Evolutionary conservation across 192 early-diverging fungal genomes (phyloP).

Genomic region (Globomyces pollinis-pini): DNA sequence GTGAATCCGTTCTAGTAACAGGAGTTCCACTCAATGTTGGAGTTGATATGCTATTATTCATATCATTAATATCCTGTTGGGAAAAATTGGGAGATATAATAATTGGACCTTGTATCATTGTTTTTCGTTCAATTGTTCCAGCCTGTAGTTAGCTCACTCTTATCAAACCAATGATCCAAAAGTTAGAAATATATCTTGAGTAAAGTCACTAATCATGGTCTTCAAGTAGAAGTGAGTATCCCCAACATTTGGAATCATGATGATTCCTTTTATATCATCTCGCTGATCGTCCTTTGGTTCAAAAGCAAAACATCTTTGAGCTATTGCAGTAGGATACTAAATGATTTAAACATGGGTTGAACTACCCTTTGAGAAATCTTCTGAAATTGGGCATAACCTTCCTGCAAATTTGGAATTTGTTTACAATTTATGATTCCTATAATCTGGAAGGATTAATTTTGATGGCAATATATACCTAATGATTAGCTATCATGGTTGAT

Average conservation of each 20-base stretch:
- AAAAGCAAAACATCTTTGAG: slow-evolving; percentile 71
- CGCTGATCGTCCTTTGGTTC: slow-evolving; percentile 68
- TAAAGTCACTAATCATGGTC: slow-evolving; percentile 71
- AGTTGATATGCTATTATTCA: background rate
- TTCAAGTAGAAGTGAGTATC: slow-evolving; percentile 67
- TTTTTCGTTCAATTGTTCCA: slow-evolving; percentile 51
- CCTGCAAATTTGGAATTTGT: slow-evolving; percentile 45
- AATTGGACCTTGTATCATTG: slow-evolving; percentile 46
- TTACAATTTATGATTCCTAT: slow-evolving; percentile 74
- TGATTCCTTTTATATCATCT: slow-evolving; percentile 65
- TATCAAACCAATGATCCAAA: slow-evolving; percentile 60
- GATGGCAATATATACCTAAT: slow-evolving; percentile 26
- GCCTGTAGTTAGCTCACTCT: slow-evolving; percentile 48
- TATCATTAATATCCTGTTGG: slow-evolving; percentile 4
- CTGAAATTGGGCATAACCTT: slow-evolving; percentile 56
- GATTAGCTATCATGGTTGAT: slow-evolving; percentile 2
- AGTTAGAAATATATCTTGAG: slow-evolving; percentile 60
- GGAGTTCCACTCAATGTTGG: too few relatives aligned
- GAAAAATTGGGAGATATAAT: slow-evolving; percentile 12
- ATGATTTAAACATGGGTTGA: background rate
- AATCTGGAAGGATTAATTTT: slow-evolving; percentile 79
- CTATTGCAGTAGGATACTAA: slow-evolving; percentile 64
- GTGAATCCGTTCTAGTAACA: too few relatives aligned
- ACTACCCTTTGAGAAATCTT: slow-evolving; percentile 53
- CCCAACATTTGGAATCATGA: slow-evolving; percentile 75